Percentiles rank a stretch among this genome's conserved stretches.
phyloP scores from a whole-genome alignment of 192 early-diverging fungal species.

The Umbelopsis sp. region DNA sequence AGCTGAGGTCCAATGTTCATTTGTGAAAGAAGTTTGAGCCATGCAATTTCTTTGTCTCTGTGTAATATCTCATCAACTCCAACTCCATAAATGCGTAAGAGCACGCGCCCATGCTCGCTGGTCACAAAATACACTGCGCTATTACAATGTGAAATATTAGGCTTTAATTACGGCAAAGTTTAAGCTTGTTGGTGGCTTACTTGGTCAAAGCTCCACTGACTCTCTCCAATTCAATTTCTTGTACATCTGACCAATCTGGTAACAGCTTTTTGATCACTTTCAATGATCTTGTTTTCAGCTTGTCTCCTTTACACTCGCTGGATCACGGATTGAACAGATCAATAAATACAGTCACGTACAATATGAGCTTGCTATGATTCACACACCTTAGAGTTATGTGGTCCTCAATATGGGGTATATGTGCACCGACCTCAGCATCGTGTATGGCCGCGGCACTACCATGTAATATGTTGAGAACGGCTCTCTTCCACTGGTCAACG shows the following conservation, averaged over 20 bases:
- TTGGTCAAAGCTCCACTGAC: conserved; percentile 75
- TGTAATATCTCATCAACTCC: conserved; percentile 80
- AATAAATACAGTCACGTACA: background rate
- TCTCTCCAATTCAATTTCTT: conserved; percentile 44
- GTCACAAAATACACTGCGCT: conserved; percentile 37
- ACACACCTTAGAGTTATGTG: background rate
- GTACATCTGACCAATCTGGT: conserved; percentile 34
- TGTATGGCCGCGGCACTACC: background rate
- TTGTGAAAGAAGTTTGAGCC: conserved; percentile 69
- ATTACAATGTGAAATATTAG: background rate
- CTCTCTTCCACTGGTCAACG: conserved; percentile 4
- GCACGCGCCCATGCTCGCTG: conserved; percentile 19
- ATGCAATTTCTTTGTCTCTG: conserved; percentile 78
- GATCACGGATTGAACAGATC: background rate
- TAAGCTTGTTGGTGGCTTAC: conserved; percentile 8
- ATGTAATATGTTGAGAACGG: background rate
- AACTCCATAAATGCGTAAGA: conserved; percentile 80
- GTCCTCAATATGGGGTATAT: background rate
- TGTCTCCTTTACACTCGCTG: conserved; percentile 25
- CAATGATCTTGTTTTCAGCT: conserved; percentile 14
- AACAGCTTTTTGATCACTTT: conserved; percentile 22
- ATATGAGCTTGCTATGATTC: background rate
- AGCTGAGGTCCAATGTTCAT: conserved; percentile 76
- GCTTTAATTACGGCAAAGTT: background rate
- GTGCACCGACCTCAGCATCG: background rate